Conservation (phyloP, 768 basidiomycete genomes). For the Collybia sp. region DNA sequence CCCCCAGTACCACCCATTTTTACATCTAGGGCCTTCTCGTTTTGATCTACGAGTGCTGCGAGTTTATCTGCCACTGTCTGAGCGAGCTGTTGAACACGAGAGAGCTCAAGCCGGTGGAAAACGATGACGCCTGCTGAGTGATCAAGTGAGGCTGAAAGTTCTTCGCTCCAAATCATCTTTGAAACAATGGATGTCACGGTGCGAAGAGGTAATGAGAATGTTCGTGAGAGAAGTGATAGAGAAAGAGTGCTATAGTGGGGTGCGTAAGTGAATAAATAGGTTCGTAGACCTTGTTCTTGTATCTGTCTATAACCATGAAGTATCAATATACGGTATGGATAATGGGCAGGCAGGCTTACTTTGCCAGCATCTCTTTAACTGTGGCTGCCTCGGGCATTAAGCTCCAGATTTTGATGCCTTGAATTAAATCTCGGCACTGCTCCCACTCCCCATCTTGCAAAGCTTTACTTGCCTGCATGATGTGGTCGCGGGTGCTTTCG, state of each 20-base stretch:
- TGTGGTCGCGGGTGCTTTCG: slow-evolving; percentile 98
- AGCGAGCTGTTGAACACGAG: slow-evolving; percentile 86
- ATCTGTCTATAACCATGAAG: slow-evolving; percentile 62
- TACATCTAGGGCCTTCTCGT: slow-evolving; percentile 82
- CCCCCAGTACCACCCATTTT: slow-evolving; percentile 68
- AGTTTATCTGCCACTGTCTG: slow-evolving; percentile 88
- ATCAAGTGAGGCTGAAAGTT: slow-evolving; percentile 89
- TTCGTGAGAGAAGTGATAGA: slow-evolving; percentile 78
- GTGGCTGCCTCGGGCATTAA: slow-evolving; percentile 84
- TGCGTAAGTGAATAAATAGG: slow-evolving; percentile 97
- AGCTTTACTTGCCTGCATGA: slow-evolving; percentile 98
- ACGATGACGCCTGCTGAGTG: slow-evolving; percentile 87
- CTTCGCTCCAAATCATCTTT: slow-evolving; percentile 99
- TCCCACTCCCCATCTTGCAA: slow-evolving; percentile 97
- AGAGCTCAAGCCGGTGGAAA: slow-evolving; percentile 88
- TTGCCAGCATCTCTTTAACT: slow-evolving; percentile 94
- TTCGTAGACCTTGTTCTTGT: slow-evolving; percentile 95
- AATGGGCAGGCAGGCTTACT: slow-evolving; percentile 43
- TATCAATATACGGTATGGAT: slow-evolving; percentile 6
- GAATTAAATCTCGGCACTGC: slow-evolving; percentile 86
- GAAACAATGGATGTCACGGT: slow-evolving; percentile 89
- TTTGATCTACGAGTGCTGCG: slow-evolving; percentile 81
- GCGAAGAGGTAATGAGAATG: slow-evolving; percentile 79
- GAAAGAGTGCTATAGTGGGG: slow-evolving; percentile 91
- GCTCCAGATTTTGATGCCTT: slow-evolving; percentile 97